These are phyloP conservation scores for Termitomyces sp. DNA, from an alignment of 1,284 basidiomycete species.

Conservation along the genomic window DNA sequence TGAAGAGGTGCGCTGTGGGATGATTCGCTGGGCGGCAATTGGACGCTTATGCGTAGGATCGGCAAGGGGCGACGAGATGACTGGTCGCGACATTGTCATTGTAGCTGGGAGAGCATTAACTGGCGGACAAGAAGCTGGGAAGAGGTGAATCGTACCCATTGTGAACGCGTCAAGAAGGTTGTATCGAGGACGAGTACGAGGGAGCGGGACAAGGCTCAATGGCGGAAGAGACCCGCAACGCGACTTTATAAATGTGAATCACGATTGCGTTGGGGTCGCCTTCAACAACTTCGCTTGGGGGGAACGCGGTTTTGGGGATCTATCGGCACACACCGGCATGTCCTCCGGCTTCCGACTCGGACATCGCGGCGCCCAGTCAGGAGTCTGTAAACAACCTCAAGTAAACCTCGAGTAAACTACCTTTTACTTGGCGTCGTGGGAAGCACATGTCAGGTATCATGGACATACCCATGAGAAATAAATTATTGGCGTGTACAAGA, in stretches of 20 bases:
- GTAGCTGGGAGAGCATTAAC: slow-evolving; percentile 17
- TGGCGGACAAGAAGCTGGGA: neutral
- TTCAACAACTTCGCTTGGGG: slow-evolving; percentile 19
- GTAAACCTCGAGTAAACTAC: slow-evolving; percentile 1
- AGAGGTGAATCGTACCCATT: slow-evolving; percentile 25
- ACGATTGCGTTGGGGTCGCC: slow-evolving; percentile 17
- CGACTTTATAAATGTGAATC: slow-evolving; percentile 10
- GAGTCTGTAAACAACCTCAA: neutral
- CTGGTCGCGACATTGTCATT: slow-evolving; percentile 37
- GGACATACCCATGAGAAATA: neutral
- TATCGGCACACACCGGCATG: slow-evolving; percentile 11
- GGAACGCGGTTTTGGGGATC: slow-evolving; percentile 16
- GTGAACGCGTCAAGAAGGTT: slow-evolving; percentile 2
- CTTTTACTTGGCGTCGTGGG: neutral
- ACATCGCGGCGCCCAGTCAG: no score
- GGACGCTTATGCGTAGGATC: slow-evolving; percentile 24
- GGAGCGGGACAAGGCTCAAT: neutral
- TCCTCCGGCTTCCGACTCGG: neutral
- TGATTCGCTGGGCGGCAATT: slow-evolving; percentile 25
- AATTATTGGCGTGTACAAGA: neutral
- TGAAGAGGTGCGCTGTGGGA: slow-evolving; percentile 37
- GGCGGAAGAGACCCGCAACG: neutral
- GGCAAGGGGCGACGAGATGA: slow-evolving; percentile 60
- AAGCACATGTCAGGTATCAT: neutral
- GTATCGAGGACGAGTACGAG: neutral